Conservation (phyloP, 306 rosid genomes). For the Delonix regia region DNA sequence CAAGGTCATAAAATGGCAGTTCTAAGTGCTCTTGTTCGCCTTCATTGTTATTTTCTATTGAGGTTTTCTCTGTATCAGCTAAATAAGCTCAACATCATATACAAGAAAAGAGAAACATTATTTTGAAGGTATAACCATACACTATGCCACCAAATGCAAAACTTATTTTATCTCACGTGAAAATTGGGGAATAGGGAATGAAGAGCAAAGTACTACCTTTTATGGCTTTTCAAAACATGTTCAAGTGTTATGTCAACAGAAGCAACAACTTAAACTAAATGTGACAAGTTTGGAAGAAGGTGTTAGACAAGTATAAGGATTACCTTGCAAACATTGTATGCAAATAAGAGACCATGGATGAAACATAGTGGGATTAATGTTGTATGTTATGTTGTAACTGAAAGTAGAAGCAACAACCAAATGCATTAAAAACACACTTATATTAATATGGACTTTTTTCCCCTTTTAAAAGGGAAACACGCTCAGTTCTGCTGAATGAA, state of each 20-base stretch:
- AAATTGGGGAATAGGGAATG: neutral
- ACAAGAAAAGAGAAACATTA: neutral
- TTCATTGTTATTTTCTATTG: constrained; percentile 9
- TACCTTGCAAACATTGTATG: no score
- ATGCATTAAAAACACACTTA: no score
- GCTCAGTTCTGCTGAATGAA: neutral
- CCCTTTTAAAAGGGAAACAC: no score
- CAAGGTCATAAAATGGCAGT: constrained; percentile 40
- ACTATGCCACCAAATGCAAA: neutral
- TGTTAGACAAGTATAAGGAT: neutral
- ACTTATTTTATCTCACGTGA: neutral
- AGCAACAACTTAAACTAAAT: neutral
- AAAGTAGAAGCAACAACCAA: no score
- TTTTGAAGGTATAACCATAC: neutral
- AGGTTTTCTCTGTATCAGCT: neutral
- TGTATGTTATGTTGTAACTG: neutral
- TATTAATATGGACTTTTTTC: no score
- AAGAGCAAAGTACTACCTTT: neutral
- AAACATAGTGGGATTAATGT: neutral
- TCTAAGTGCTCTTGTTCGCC: constrained; percentile 50
- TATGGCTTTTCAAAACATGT: neutral
- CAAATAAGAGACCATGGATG: neutral
- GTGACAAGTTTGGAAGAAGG: neutral
- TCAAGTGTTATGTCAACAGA: neutral
- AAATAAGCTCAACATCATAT: neutral